These are phyloP conservation scores for Casuarina equisetifolia DNA, from an alignment of 306 rosid species.

Conservation along the genomic window DNA sequence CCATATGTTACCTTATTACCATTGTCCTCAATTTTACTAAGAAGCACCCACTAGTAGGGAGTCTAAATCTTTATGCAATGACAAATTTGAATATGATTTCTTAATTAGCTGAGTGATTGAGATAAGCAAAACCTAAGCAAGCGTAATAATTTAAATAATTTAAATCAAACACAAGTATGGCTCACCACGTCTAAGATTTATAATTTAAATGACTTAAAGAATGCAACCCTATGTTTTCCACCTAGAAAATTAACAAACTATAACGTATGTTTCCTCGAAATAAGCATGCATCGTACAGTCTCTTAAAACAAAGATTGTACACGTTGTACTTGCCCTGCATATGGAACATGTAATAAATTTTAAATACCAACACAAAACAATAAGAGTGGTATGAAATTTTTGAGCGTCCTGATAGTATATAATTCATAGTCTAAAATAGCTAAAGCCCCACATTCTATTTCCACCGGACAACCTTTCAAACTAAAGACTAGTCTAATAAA, in stretches of 20 bases:
- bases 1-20: not conserved
- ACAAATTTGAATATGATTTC: not conserved
- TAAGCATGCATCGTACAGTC: constrained; percentile 93
- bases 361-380: not conserved
- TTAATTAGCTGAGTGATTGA: not conserved
- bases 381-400: constrained; percentile 1
- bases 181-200: not conserved
- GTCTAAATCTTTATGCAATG: not conserved
- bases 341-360: constrained; percentile 14
- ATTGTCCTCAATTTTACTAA: not conserved
- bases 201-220: not conserved
- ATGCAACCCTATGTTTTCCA: constrained; percentile 10
- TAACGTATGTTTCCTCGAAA: constrained; percentile 91
- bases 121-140: not conserved
- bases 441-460: not conserved
- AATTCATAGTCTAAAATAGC: not conserved
- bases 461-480: not conserved
- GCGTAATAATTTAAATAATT: not conserved
- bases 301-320: constrained; percentile 93
- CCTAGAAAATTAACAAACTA: constrained; percentile 21
- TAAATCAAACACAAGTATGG: not conserved
- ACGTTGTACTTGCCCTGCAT: constrained; percentile 92
- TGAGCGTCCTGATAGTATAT: not conserved
- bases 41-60: not conserved
- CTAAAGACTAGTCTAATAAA: not conserved